Evolutionary conservation across 768 basidiomycete genomes (phyloP).

Genomic region (Pluteus cervinus): DNA sequence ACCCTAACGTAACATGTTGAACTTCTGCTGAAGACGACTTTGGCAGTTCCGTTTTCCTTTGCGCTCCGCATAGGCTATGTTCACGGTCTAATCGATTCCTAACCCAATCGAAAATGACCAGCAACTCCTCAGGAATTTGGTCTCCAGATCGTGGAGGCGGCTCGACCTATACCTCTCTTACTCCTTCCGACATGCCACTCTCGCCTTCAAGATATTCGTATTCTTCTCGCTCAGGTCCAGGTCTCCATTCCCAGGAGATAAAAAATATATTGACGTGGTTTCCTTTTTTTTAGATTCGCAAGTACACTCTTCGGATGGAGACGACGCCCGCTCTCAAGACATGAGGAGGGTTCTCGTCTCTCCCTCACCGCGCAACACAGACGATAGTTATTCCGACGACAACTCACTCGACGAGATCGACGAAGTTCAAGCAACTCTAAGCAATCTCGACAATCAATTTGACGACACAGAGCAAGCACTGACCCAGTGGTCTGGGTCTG

Average conservation of each 20-base stretch:
- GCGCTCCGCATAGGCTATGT: slow-evolving; percentile 5
- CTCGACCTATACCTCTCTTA: slow-evolving; percentile 48
- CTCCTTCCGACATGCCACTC: slow-evolving; percentile 46
- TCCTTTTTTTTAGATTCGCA: slow-evolving; percentile 31
- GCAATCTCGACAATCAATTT: slow-evolving; percentile 60
- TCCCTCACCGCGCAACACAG: slow-evolving; percentile 32
- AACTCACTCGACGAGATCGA: slow-evolving; percentile 66
- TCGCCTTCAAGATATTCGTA: slow-evolving; percentile 60
- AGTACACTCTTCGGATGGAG: slow-evolving; percentile 42
- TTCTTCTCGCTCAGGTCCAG: slow-evolving; percentile 48
- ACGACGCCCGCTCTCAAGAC: slow-evolving; percentile 36
- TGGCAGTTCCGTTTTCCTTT: slow-evolving; percentile 7
- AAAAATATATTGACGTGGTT: slow-evolving; percentile 1
- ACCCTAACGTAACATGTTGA: slow-evolving; percentile 21
- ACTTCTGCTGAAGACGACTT: slow-evolving; percentile 12
- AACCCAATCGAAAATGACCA: slow-evolving; percentile 25
- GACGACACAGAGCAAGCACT: slow-evolving; percentile 61
- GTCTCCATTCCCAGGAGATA: slow-evolving; percentile 1
- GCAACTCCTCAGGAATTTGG: slow-evolving; percentile 41
- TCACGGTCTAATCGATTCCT: slow-evolving; percentile 7
- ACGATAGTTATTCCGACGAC: slow-evolving; percentile 41
- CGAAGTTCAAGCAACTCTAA: slow-evolving; percentile 69
- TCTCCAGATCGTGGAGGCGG: slow-evolving; percentile 60
- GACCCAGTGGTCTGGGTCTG: slow-evolving; percentile 66
- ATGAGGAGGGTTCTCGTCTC: slow-evolving; percentile 54